Percentiles rank a stretch among this genome's conserved stretches.
Evolutionary conservation across 1,284 basidiomycete species (phyloP).

Genomic region (Cutaneotrichosporon daszewskae): DNA sequence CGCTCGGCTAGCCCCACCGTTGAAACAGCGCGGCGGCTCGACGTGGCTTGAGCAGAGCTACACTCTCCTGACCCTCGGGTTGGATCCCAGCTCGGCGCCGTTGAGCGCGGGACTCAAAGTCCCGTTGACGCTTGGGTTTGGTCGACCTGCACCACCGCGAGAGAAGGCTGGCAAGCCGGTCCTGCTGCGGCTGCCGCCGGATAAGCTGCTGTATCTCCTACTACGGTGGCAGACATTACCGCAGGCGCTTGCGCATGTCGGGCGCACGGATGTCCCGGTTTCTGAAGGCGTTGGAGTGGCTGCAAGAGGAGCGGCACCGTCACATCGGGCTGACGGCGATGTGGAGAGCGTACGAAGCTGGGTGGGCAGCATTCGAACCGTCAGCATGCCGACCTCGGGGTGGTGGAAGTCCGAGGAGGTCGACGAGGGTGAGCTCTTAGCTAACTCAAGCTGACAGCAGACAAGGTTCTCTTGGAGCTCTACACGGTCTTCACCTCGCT

Average conservation of each 20-base stretch:
- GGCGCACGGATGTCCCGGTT: constrained; percentile 42
- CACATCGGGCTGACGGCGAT: constrained; percentile 32
- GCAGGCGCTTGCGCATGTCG: constrained; percentile 37
- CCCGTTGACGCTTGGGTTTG: constrained; percentile 43
- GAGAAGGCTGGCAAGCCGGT: constrained; percentile 23
- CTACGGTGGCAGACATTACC: constrained; percentile 42
- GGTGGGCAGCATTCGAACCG: constrained; percentile 45
- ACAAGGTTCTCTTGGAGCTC: constrained; percentile 37
- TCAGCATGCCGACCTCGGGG: constrained; percentile 22
- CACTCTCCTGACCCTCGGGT: constrained; percentile 44
- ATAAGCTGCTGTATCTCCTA: constrained; percentile 44
- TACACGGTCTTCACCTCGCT: constrained; percentile 44
- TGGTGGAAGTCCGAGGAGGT: constrained; percentile 40
- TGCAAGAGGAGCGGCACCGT: constrained; percentile 26
- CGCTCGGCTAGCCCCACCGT: constrained; percentile 32
- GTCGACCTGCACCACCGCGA: constrained; percentile 17
- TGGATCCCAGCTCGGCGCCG: constrained; percentile 42
- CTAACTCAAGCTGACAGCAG: constrained; percentile 17
- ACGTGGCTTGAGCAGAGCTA: constrained; percentile 39
- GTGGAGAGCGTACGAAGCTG: constrained; percentile 43
- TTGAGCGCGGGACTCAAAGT: constrained; percentile 35
- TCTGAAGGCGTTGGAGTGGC: constrained; percentile 31
- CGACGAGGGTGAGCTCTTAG: constrained; percentile 34
- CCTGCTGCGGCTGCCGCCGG: constrained; percentile 42
- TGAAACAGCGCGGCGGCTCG: constrained; percentile 11